Base-by-base conservation (phyloP, 345 rosid species). In the Brassica cretica region DNA sequence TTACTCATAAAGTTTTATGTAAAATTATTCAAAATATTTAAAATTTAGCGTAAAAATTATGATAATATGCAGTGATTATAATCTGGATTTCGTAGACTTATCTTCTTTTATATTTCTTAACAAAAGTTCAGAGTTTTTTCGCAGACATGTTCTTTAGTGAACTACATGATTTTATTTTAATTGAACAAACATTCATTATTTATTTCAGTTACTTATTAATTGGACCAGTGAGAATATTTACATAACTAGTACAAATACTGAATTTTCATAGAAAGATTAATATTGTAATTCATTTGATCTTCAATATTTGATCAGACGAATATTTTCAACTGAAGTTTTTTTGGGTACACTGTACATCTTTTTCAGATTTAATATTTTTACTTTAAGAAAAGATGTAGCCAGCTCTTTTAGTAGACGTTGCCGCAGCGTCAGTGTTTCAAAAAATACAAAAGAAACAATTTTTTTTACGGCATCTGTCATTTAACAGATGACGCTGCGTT, bases 261-360 rank as follows among this genome's bases (percentile, higher is more conserved):
- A 32, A 64, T n/a, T 51, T 15, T 51, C 19, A 15, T 46, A n/a
- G 21, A 15, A 51, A 14, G 19, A 51, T 3, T n/a, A 51, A 15
- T 51, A 15, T 15, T 51, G 19, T 6, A 51, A 64, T 64, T 32
- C 5, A 64, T 64, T 64, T 15, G 68, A 64, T n/a, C 46, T 64
- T 60, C 14, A 46, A 46, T 46, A 46, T 46, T 46, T 46, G 53
- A 12, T 46, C 46, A 39, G 10, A 12, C 14, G 12, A 12, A 3
- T 46, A 64, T 16, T 55, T 77, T 24, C 66, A 64, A 37, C 80
- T 19, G 60, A 77, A 35, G 24, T 29, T 51, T 75, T 53, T 71
- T 9, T 44, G 24, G 24, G 24, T 62, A 71, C 19, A 64, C 33
- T 71, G 55, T 25, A 37, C 59, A 70, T 35, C 32, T 55, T 64